Percentiles rank a stretch among this genome's conserved stretches.
Evolutionary conservation across 2,329 filamentous ascomycete genomes (phyloP).

Genomic region (Ophiostoma sp.): DNA sequence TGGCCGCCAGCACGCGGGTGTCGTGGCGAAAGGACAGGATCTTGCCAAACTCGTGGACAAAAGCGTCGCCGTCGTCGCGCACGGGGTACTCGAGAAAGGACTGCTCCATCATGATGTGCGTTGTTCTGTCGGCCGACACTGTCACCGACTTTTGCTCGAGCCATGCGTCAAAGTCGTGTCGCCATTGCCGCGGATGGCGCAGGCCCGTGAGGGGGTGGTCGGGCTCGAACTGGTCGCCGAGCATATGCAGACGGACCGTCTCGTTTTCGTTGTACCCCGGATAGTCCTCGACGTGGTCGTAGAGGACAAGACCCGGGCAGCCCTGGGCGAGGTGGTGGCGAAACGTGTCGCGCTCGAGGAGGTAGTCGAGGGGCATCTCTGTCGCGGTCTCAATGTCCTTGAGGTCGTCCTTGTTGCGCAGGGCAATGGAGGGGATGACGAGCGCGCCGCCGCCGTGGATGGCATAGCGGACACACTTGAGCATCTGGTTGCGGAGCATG

Average conservation of each 20-base stretch:
- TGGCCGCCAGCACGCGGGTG: slow-evolving; percentile 32
- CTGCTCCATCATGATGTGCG: slow-evolving; percentile 33
- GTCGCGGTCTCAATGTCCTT: slow-evolving; percentile 33
- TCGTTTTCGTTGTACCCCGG: slow-evolving; percentile 28
- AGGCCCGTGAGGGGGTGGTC: slow-evolving; percentile 31
- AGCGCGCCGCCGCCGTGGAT: slow-evolving; percentile 37
- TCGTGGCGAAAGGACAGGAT: slow-evolving; percentile 34
- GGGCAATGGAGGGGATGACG: slow-evolving; percentile 36
- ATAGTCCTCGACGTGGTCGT: slow-evolving; percentile 32
- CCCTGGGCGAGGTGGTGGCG: slow-evolving; percentile 29
- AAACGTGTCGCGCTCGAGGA: slow-evolving; percentile 32
- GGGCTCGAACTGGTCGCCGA: slow-evolving; percentile 34
- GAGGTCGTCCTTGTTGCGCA: slow-evolving; percentile 34
- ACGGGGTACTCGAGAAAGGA: slow-evolving; percentile 38
- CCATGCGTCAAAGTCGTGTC: slow-evolving; percentile 32
- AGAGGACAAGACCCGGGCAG: slow-evolving; percentile 32
- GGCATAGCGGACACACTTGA: slow-evolving; percentile 40
- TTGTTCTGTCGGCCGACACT: slow-evolving; percentile 24
- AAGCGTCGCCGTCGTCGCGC: slow-evolving; percentile 34
- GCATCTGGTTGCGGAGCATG: slow-evolving; percentile 39
- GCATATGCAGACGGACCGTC: slow-evolving; percentile 26
- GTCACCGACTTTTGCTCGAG: slow-evolving; percentile 29
- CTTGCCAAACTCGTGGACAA: slow-evolving; percentile 35
- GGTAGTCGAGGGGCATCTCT: slow-evolving; percentile 32
- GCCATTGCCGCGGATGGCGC: slow-evolving; percentile 30